phyloP scores from a whole-genome alignment of 805 yeast species.

The Ogataea corticis region DNA sequence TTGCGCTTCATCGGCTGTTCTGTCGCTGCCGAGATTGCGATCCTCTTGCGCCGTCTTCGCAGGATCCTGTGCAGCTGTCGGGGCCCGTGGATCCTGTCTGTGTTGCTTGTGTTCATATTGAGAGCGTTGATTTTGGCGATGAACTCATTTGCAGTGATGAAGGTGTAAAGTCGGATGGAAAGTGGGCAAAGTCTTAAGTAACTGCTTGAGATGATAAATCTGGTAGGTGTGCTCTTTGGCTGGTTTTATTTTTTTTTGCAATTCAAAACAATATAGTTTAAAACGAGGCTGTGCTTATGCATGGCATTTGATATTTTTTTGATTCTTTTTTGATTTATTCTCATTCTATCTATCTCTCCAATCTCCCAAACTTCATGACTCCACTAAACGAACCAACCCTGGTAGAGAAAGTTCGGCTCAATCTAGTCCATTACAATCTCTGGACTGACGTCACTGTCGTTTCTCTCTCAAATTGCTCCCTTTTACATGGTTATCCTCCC shows the following conservation, averaged over 20 bases:
- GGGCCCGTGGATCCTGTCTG: neutral
- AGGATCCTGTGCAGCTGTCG: conserved; percentile 1
- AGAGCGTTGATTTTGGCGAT: neutral
- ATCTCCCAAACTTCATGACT: neutral
- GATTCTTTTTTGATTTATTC: neutral
- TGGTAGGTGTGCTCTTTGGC: no score
- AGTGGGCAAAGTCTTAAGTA: no score
- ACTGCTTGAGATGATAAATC: no score
- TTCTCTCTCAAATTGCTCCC: conserved; percentile 5
- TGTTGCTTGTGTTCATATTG: neutral
- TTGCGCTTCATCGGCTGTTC: neutral
- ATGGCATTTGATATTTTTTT: no score
- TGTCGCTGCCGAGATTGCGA: neutral
- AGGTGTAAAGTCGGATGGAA: conserved; percentile 6
- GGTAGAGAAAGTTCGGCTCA: conserved; percentile 39
- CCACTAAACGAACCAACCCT: conserved; percentile 18
- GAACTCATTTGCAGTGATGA: conserved; percentile 11
- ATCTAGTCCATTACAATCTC: conserved; percentile 44
- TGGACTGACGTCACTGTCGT: conserved; percentile 42
- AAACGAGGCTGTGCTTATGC: no score
- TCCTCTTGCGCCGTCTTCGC: conserved; percentile 11
- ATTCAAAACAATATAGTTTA: no score
- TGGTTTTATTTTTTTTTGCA: no score
- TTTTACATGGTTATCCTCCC: conserved; percentile 39
- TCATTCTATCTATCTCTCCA: neutral